Percentiles rank a stretch among this genome's conserved stretches.
Evolutionary conservation across 805 yeast species (phyloP).

Genomic region (Candida chilensis): DNA sequence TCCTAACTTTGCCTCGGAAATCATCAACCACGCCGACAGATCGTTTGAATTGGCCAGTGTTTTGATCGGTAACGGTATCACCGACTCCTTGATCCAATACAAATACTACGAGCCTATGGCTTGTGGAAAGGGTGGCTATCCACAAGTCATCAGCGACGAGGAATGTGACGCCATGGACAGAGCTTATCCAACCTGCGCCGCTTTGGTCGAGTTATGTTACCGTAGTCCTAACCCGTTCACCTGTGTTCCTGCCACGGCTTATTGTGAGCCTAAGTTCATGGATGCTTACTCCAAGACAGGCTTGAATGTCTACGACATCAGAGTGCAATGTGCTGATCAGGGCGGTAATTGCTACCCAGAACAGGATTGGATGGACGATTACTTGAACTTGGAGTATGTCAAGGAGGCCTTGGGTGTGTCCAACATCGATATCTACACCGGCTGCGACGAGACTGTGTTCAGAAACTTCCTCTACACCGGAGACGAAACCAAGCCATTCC

Average conservation of each 20-base stretch:
- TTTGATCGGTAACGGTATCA: slow-evolving; percentile 36
- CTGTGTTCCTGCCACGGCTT: slow-evolving; percentile 27
- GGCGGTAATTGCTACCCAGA: slow-evolving; percentile 48
- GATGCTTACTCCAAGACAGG: slow-evolving; percentile 35
- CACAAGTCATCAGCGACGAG: slow-evolving; percentile 20
- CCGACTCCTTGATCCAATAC: slow-evolving; percentile 30
- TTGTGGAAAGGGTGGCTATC: slow-evolving; percentile 34
- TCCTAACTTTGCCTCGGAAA: slow-evolving; percentile 57
- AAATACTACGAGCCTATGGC: slow-evolving; percentile 33
- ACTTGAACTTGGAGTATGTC: slow-evolving; percentile 44
- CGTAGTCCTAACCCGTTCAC: slow-evolving; percentile 17
- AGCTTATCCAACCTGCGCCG: too few relatives aligned
- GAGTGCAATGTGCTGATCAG: slow-evolving; percentile 41
- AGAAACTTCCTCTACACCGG: slow-evolving; percentile 46
- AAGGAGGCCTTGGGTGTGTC: slow-evolving; percentile 53
- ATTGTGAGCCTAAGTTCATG: slow-evolving; percentile 17
- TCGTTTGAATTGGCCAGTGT: slow-evolving; percentile 26
- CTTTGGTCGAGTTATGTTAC: slow-evolving; percentile 22
- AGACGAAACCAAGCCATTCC: slow-evolving; percentile 59
- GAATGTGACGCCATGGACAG: too few relatives aligned
- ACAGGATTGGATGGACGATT: slow-evolving; percentile 38
- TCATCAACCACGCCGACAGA: slow-evolving; percentile 38
- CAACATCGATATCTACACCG: slow-evolving; percentile 34
- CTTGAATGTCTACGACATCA: slow-evolving; percentile 56
- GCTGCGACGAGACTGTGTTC: slow-evolving; percentile 43